Percentiles rank a stretch among this genome's conserved stretches.
phyloP scores from a whole-genome alignment of 2,329 filamentous ascomycete genomes.

The Cordyceps javanica region DNA sequence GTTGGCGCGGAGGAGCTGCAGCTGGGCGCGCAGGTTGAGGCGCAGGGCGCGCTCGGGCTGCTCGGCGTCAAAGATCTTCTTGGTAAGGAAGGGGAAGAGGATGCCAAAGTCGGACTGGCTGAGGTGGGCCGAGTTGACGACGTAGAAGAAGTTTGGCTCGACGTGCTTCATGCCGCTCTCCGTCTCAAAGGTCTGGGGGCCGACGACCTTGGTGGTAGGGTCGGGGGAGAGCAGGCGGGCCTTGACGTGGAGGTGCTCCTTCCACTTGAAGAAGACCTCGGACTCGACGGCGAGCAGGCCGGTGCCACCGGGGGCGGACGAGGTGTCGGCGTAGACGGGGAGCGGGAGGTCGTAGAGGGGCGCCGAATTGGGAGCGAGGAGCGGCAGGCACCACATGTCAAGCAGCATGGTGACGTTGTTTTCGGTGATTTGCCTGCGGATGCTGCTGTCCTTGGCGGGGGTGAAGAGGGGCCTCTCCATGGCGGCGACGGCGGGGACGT shows the following conservation, averaged over 20 bases:
- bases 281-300: slow-evolving; percentile 67
- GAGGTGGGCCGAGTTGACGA: slow-evolving; percentile 67
- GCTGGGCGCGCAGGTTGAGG: slow-evolving; percentile 51
- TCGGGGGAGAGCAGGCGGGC: slow-evolving; percentile 58
- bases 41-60: slow-evolving; percentile 53
- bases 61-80: slow-evolving; percentile 50
- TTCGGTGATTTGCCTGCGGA: slow-evolving; percentile 62
- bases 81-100: slow-evolving; percentile 67
- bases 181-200: slow-evolving; percentile 35
- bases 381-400: slow-evolving; percentile 75
- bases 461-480: slow-evolving; percentile 55
- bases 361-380: slow-evolving; percentile 55
- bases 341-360: slow-evolving; percentile 68
- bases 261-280: slow-evolving; percentile 74
- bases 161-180: slow-evolving; percentile 36
- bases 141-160: slow-evolving; percentile 68
- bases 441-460: slow-evolving; percentile 47
- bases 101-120: slow-evolving; percentile 80
- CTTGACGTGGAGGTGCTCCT: slow-evolving; percentile 62
- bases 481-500: slow-evolving; percentile 35
- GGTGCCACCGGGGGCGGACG: slow-evolving; percentile 46
- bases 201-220: slow-evolving; percentile 38
- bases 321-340: slow-evolving; percentile 54
- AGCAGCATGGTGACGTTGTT: slow-evolving; percentile 62
- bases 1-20: slow-evolving; percentile 50